Evolutionary conservation across 2,329 filamentous ascomycete species (phyloP).

Genomic region (Trichoderma atroviride): DNA sequence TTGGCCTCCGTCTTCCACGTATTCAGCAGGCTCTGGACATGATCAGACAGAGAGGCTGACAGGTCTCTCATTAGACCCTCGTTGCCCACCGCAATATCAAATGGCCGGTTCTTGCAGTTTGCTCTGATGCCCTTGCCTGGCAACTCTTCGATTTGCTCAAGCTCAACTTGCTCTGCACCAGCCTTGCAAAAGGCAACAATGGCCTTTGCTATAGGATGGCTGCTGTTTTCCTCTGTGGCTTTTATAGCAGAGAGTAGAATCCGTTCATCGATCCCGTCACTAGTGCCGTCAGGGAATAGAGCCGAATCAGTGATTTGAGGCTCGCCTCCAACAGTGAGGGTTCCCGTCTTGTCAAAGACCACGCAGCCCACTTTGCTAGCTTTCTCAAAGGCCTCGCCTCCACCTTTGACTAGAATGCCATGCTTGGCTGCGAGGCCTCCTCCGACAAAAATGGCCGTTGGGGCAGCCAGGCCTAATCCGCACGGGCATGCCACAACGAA

Average conservation of each 20-base stretch:
- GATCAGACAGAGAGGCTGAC: conserved; percentile 43
- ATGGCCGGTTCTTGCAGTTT: conserved; percentile 44
- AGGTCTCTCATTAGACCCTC: conserved; percentile 66
- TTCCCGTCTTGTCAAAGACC: conserved; percentile 89
- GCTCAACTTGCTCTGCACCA: conserved; percentile 37
- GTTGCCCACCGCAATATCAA: conserved; percentile 69
- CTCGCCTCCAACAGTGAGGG: conserved; percentile 72
- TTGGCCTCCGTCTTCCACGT: conserved; percentile 66
- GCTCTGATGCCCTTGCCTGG: conserved; percentile 73
- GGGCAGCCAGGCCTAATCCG: conserved; percentile 80
- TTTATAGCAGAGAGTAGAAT: conserved; percentile 58
- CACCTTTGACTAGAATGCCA: conserved; percentile 81
- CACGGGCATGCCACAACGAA: conserved; percentile 88
- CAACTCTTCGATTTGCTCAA: conserved; percentile 62
- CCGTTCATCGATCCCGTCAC: conserved; percentile 33
- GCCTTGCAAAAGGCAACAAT: conserved; percentile 63
- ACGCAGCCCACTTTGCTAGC: conserved; percentile 76
- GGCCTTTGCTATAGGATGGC: conserved; percentile 74
- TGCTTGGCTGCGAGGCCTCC: conserved; percentile 77
- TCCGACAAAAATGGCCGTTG: conserved; percentile 82
- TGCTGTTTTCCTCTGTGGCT: conserved; percentile 69
- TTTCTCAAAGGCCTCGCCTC: conserved; percentile 84
- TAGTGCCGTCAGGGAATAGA: conserved; percentile 41
- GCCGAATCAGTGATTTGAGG: conserved; percentile 65
- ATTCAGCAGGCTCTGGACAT: conserved; percentile 45